phyloP scores from a whole-genome alignment of 2,329 filamentous ascomycete genomes.

The Trichoderma sp. region DNA sequence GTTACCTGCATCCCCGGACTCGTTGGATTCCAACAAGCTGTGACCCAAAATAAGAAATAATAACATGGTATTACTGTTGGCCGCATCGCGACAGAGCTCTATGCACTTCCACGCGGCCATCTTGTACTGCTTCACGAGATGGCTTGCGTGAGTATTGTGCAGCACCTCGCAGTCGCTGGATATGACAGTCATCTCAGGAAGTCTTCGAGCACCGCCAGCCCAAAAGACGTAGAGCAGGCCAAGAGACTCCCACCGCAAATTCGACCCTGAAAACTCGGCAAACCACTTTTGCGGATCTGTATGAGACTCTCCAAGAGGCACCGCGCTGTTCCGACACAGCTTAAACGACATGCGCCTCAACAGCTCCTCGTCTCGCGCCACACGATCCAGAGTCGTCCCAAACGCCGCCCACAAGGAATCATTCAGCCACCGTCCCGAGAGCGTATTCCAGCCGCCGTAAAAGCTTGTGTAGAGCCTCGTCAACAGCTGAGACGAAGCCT shows the following conservation, averaged over 20 bases:
- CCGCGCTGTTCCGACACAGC: constrained; percentile 41
- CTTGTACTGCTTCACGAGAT: constrained; percentile 5
- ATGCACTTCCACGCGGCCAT: constrained; percentile 17
- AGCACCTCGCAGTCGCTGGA: background rate
- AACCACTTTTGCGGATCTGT: constrained; percentile 39
- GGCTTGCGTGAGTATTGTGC: background rate
- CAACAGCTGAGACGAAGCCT: background rate
- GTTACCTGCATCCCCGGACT: constrained; percentile 16
- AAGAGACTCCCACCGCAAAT: constrained; percentile 47
- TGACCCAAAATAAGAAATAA: constrained; percentile 10
- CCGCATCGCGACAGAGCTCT: constrained; percentile 13
- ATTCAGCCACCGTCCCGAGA: background rate
- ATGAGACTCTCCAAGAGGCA: constrained; percentile 39
- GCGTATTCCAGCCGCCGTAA: background rate
- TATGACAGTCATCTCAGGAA: background rate
- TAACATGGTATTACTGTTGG: constrained; percentile 5
- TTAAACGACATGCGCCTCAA: constrained; percentile 32
- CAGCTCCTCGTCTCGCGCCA: background rate
- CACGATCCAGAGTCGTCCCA: background rate
- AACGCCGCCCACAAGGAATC: constrained; percentile 6
- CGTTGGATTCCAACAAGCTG: constrained; percentile 14
- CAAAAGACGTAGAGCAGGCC: constrained; percentile 38
- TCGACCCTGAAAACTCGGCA: constrained; percentile 39
- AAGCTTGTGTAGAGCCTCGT: background rate
- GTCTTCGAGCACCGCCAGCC: background rate